Evolutionary conservation across 768 basidiomycete genomes (phyloP).

Genomic region (Leccinum variicolor): DNA sequence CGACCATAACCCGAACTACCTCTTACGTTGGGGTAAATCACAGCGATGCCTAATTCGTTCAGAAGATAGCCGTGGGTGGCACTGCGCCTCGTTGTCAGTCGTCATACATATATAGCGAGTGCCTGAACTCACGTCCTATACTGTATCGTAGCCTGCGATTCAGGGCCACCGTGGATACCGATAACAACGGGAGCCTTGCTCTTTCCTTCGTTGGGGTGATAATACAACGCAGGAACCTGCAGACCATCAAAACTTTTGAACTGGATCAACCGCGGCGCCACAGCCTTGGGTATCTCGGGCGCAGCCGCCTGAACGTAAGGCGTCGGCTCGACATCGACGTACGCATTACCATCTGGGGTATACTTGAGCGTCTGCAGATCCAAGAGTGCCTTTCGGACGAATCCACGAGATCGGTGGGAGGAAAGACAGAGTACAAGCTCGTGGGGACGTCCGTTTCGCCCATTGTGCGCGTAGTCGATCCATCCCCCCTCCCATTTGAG

Average conservation of each 20-base stretch:
- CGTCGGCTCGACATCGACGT: conserved; percentile 26
- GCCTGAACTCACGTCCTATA: conserved; percentile 28
- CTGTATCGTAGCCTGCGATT: conserved; percentile 33
- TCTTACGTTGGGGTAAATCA: conserved; percentile 42
- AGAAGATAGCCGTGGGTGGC: conserved; percentile 39
- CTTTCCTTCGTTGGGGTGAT: conserved; percentile 33
- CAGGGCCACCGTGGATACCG: conserved; percentile 40
- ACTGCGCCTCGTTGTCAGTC: conserved; percentile 14
- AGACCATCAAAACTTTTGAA: conserved; percentile 42
- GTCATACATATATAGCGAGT: background rate
- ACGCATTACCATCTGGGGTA: conserved; percentile 24
- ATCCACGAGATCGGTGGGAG: conserved; percentile 31
- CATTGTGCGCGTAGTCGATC: conserved; percentile 30
- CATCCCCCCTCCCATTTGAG: conserved; percentile 31
- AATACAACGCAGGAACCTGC: conserved; percentile 41
- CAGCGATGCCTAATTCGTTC: conserved; percentile 38
- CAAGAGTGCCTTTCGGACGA: conserved; percentile 26
- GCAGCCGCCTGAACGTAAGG: conserved; percentile 35
- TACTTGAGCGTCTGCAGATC: conserved; percentile 24
- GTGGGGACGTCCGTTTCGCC: conserved; percentile 30
- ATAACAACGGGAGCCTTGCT: conserved; percentile 33
- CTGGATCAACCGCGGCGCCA: conserved; percentile 32
- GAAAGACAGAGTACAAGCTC: conserved; percentile 32
- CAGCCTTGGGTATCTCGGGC: conserved; percentile 22
- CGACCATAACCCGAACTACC: conserved; percentile 42